These are phyloP conservation scores for Penicillium alfredii DNA, from an alignment of 495 filamentous ascomycete species.

Conservation along the genomic window DNA sequence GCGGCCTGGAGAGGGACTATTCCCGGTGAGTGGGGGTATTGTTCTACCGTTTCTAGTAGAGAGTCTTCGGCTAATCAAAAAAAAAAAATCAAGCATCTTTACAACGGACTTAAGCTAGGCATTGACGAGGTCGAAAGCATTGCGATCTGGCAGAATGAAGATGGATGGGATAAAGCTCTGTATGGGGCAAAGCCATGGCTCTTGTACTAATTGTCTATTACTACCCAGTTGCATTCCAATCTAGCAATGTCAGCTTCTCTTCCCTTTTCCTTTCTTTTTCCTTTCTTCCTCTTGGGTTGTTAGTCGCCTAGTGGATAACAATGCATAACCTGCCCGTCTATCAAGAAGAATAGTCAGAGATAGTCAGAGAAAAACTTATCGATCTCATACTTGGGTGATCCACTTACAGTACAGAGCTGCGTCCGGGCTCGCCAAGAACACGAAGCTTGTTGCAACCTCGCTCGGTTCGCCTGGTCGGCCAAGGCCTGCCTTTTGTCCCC, in stretches of 20 bases:
- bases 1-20: conserved; percentile 39
- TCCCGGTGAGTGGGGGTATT: too few species aligned
- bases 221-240: conserved; percentile 4
- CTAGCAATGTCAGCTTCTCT: too few species aligned
- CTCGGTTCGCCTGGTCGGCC: conserved; percentile 53
- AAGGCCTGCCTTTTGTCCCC: conserved; percentile 32
- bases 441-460: conserved; percentile 57
- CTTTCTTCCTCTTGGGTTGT: too few species aligned
- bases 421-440: conserved; percentile 54
- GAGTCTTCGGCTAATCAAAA: too few species aligned
- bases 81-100: conserved; percentile 32
- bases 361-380: too few species aligned
- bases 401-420: conserved; percentile 46
- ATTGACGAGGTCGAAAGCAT: conserved; percentile 41
- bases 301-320: conserved; percentile 41
- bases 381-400: too few species aligned
- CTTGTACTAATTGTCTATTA: conserved; percentile 18
- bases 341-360: too few species aligned
- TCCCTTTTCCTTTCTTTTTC: too few species aligned
- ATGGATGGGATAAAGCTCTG: conserved; percentile 41
- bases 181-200: conserved; percentile 37
- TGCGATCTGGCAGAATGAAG: conserved; percentile 39
- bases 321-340: conserved; percentile 50
- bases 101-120: conserved; percentile 40
- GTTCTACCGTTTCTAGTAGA: too few species aligned